phyloP scores from a whole-genome alignment of 371 early-diverging fungal genomes.

The Cokeromyces recurvatus region DNA sequence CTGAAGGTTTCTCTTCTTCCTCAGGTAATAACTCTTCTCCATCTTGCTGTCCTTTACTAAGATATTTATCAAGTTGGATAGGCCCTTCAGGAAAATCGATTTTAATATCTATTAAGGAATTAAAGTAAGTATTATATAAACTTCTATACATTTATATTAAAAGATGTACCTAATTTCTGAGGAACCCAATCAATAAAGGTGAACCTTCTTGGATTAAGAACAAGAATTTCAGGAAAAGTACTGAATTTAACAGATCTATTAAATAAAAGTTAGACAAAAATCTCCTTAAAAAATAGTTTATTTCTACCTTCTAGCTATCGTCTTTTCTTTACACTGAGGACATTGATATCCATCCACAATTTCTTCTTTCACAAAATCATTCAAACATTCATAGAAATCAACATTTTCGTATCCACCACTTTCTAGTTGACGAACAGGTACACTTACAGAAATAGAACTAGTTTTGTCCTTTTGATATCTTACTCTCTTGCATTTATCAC shows the following conservation, averaged over 20 bases:
- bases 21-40: constrained; percentile 77
- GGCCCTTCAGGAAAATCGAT: constrained; percentile 50
- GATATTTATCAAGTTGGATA: constrained; percentile 59
- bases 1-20: constrained; percentile 30
- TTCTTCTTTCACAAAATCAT: constrained; percentile 52
- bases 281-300: neutral
- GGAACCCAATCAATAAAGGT: constrained; percentile 89
- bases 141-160: no score
- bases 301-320: constrained; percentile 61
- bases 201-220: constrained; percentile 79
- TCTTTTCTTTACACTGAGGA: constrained; percentile 69
- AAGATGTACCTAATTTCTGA: constrained; percentile 70
- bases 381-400: constrained; percentile 73
- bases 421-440: constrained; percentile 56
- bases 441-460: constrained; percentile 66
- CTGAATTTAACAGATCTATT: constrained; percentile 67
- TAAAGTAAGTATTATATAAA: no score
- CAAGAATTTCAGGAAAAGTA: constrained; percentile 83
- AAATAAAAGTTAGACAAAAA: neutral
- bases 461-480: constrained; percentile 64
- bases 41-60: constrained; percentile 61
- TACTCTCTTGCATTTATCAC: constrained; percentile 75
- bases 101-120: no score
- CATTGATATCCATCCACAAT: constrained; percentile 75
- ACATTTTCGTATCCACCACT: constrained; percentile 54